Conservation (phyloP, 2,329 filamentous ascomycete species). For the Helminthosporium solani region DNA sequence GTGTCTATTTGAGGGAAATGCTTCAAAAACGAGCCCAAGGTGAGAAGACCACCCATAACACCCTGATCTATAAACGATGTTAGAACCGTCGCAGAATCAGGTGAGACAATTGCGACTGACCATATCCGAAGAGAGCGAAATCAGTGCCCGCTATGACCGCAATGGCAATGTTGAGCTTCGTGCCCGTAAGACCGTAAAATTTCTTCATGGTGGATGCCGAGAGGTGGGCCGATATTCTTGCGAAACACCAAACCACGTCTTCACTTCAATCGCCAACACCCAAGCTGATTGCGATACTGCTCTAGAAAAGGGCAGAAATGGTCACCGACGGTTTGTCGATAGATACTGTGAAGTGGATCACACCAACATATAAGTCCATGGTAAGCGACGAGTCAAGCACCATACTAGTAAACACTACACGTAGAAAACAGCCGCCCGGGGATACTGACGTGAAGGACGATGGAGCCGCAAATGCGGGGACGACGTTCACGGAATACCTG, state of each 20-base stretch:
- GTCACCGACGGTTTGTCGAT: background rate
- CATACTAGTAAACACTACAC: background rate
- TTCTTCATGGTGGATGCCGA: constrained; percentile 34
- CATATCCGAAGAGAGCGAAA: constrained; percentile 66
- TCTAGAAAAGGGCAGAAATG: background rate
- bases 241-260: too few species aligned
- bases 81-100: constrained; percentile 3
- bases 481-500: background rate
- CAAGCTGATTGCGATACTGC: background rate
- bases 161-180: constrained; percentile 65
- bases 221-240: too few species aligned
- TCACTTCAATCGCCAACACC: background rate
- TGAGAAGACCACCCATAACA: constrained; percentile 68
- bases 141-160: constrained; percentile 71
- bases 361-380: background rate
- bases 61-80: constrained; percentile 27
- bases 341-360: background rate
- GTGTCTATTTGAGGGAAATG: constrained; percentile 47
- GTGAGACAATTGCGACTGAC: constrained; percentile 43
- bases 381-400: background rate
- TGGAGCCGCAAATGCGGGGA: constrained; percentile 12
- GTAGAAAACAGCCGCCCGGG: background rate
- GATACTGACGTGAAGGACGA: constrained; percentile 10
- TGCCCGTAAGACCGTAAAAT: constrained; percentile 67
- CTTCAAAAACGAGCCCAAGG: constrained; percentile 61